Evolutionary conservation across 2,329 filamentous ascomycete genomes (phyloP), one percentile per base, ranked within the genome.

Genomic region (Trichoderma koningiopsis): DNA sequence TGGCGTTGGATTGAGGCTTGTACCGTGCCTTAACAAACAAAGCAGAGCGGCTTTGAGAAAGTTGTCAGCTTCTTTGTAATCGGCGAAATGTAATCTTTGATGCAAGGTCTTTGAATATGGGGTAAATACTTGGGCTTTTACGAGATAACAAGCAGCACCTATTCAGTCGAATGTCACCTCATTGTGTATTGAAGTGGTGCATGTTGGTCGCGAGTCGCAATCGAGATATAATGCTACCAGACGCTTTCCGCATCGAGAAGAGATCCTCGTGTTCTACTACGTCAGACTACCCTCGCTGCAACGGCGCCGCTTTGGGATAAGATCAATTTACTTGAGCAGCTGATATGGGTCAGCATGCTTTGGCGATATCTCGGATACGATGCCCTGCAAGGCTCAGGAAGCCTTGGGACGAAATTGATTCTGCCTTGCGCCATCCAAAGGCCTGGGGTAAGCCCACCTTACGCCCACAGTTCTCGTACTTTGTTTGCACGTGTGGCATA

Each of bases 391-490:
- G n/a, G n/a, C 47, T 5, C 22, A 24, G n/a, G 47, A 49, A 13
- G 47, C 43, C 52, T 55, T 27, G 52, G 22, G 35, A 37, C 13
- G 47, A 19, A n/a, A 56, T 52, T 40, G 49, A 5, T 56, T 64
- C 61, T 43, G 61, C 61, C 61, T 64, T 56, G 61, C 43, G 33
- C 49, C 61, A 27, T 55, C 61, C 37, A 24, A 24, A 35, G 55
- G 33, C 49, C 55, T 24, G 31, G 31, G 29, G 40, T 64, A 55
- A 55, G 49, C 61, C 49, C 31, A 64, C 27, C 33, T n/a, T 61
- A n/a, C 59, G n/a, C 29, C 47, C 47, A 19, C 22, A 49, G 11
- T 49, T 11, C 53, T 56, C 59, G 11, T 29, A 60, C 37, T 60
- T 31, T 60, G 58, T 47, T 22, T 52, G 59, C 40, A 27, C 40